These are phyloP conservation scores for Amphirosellinia nigrospora DNA, from an alignment of 495 filamentous ascomycete species.

Conservation along the genomic window DNA sequence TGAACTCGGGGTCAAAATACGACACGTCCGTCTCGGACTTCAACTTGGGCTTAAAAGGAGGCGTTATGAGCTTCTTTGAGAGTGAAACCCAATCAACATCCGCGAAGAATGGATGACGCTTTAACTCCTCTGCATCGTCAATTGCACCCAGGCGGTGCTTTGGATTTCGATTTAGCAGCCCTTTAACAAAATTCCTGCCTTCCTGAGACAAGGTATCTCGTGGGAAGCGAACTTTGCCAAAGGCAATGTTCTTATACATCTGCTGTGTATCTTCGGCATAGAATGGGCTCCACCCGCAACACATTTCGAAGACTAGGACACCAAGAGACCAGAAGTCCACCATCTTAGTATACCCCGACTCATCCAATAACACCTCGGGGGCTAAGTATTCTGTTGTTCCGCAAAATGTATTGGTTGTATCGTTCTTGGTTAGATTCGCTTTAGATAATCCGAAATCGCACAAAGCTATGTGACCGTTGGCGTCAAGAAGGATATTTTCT, in stretches of 20 bases:
- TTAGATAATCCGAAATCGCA: constrained; percentile 98
- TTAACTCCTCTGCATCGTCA: constrained; percentile 91
- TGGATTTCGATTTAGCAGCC: constrained; percentile 93
- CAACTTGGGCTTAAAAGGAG: constrained; percentile 96
- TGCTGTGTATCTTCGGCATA: constrained; percentile 99
- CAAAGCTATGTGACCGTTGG: constrained; percentile 88
- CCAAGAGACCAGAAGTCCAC: constrained; percentile 99
- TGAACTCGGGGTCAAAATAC: constrained; percentile 99
- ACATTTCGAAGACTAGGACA: constrained; percentile 99
- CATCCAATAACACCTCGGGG: constrained; percentile 92
- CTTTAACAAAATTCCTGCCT: constrained; percentile 97
- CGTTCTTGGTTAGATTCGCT: constrained; percentile 92
- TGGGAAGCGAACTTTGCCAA: constrained; percentile 96
- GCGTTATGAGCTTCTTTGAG: constrained; percentile 87
- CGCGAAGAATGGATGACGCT: constrained; percentile 90
- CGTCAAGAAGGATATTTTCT: constrained; percentile 95
- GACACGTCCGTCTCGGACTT: constrained; percentile 94
- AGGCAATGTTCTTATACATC: constrained; percentile 99
- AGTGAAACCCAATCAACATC: constrained; percentile 93
- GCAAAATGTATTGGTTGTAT: constrained; percentile 98
- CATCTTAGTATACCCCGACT: constrained; percentile 99
- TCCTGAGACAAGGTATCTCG: constrained; percentile 92
- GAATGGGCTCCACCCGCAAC: constrained; percentile 98
- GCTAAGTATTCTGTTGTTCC: constrained; percentile 98
- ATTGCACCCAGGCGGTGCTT: constrained; percentile 92